Evolutionary conservation across 306 rosid species (phyloP), one percentile per base, ranked within the genome.

Genomic region (Prinsepia uniflora): DNA sequence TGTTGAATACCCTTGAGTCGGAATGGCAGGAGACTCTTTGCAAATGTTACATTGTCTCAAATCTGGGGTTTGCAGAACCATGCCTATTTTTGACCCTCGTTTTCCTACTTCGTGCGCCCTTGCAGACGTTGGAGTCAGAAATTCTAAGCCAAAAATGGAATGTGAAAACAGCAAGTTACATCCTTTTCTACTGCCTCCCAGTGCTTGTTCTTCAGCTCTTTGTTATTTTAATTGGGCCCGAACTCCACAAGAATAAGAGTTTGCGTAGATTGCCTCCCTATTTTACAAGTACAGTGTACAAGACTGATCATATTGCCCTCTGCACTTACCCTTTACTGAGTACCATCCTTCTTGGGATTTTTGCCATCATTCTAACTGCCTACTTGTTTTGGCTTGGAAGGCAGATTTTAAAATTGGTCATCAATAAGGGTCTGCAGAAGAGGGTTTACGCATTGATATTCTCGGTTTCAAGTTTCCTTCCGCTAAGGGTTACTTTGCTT

Each of bases 361-460:
- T 87, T 76, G 88, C 93, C 73, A 61, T 82, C 69, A 74, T 94
- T 78, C 84, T 94, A 72, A 94, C 92, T 60, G 81, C 83, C 85
- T 94, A 94, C 83, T 81, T 90, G 79, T 90, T 90, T 83, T 94
- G 97, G 97, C 96, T 94, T 72, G 98, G 96, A 80, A 87, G 96
- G 80, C 86, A 80, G 87, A 94, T 94, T 86, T 86, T 94, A 86
- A 90, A 89, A 82, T 78, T 84, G 90, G 98, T 94, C 70, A 94
- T 94, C 79, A 94, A 94, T 75, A 90, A 83, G 92, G 93, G 91
- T 74, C 76, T 94, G 90, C 98, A 94, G 86, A 94, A 85, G 83
- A 88, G 98, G 86, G 95, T 94, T 53, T 94, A 90, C 81, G 81
- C 88, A 74, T 79, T 94, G 77, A 86, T 94, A 70, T 72, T 94